Evolutionary conservation across 2,329 filamentous ascomycete genomes (phyloP), one percentile per base, ranked within the genome.

Genomic region (Grosmannia huntii): DNA sequence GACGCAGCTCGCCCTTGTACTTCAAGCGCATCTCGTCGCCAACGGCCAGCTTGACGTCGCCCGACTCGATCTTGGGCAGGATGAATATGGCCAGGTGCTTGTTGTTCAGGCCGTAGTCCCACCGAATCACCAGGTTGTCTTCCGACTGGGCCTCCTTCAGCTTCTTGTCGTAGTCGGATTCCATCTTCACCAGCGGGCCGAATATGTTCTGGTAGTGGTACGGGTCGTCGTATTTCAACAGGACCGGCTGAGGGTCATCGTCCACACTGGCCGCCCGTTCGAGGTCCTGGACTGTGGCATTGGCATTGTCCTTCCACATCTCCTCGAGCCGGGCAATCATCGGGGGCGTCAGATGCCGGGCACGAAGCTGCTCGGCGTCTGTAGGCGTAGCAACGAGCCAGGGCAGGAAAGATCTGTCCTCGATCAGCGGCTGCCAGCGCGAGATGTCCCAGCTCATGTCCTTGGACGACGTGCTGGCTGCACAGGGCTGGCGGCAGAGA

Each of bases 361-460:
- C 94, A 59, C 94, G 90, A 61, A 99, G 85, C 72, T 97, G 94
- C 73, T 99, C 94, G 65, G 94, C 89, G 68, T 99, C 95, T 38
- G 88, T 89, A 1, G 94, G 94, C 11, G 87, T 79, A 52, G 85
- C 83, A 9, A 99, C 92, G 27, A 99, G 87, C 94, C 94, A 99
- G 46, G 87, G 81, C 44, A 99, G 74, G 69, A 99, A 99, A 19
- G 90, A 94, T 55, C 94, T 89, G 68, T 99, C 94, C 71, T 96
- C 91, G 63, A 99, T 97, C 60, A 99, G 78, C 14, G 94, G 94
- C 70, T 97, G 91, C 94, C 94, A 99, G 68, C 91, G 85, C 28
- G 92, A 95, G 6, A 91, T 95, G 70, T 99, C 94, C 94, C 94
- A 99, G 71, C 94, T 99, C 91, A 99, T 97, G 68, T 99, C 94